Percentiles rank a stretch among this genome's conserved stretches.
phyloP scores from a whole-genome alignment of 2,329 filamentous ascomycete species.

The Talaromyces rugulosus region DNA sequence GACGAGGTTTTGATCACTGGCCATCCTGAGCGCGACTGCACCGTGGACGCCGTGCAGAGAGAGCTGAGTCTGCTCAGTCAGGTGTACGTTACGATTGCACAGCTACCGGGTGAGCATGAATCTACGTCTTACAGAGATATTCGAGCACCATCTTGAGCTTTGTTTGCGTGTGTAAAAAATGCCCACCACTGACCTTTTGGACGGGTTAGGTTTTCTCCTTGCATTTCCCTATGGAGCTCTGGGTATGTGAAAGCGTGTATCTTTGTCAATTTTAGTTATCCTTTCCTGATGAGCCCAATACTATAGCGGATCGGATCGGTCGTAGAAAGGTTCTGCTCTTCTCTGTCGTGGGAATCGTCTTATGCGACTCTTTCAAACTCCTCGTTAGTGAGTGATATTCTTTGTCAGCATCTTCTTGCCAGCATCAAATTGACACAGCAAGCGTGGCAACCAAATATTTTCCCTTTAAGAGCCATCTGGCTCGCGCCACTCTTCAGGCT shows the following conservation, averaged over 20 bases:
- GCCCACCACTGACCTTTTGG: not conserved
- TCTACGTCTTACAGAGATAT: not conserved
- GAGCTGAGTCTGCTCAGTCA: slow-evolving; percentile 8
- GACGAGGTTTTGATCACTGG: not conserved
- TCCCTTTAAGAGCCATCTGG: slow-evolving; percentile 6
- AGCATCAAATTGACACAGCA: slow-evolving; percentile 6
- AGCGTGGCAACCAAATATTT: slow-evolving; percentile 5
- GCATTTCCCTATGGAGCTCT: slow-evolving; percentile 7
- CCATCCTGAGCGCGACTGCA: slow-evolving; percentile 2
- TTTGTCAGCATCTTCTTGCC: not conserved
- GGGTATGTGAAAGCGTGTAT: slow-evolving; percentile 5
- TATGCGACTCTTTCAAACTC: slow-evolving; percentile 9
- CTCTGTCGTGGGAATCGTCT: slow-evolving; percentile 8
- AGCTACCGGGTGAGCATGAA: slow-evolving; percentile 9
- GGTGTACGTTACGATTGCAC: slow-evolving; percentile 9
- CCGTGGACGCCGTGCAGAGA: slow-evolving; percentile 7
- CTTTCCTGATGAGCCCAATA: not conserved
- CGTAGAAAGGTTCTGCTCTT: slow-evolving; percentile 7
- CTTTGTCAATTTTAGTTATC: slow-evolving; percentile 1
- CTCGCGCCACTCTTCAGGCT: slow-evolving; percentile 8
- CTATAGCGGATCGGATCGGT: slow-evolving; percentile 7
- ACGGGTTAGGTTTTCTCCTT: slow-evolving; percentile 3
- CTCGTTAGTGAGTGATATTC: slow-evolving; percentile 9
- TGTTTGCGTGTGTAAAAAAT: not conserved
- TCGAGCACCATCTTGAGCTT: not conserved